Evolutionary conservation across 2,329 filamentous ascomycete species (phyloP).

Genomic region (Colletotrichum scovillei): DNA sequence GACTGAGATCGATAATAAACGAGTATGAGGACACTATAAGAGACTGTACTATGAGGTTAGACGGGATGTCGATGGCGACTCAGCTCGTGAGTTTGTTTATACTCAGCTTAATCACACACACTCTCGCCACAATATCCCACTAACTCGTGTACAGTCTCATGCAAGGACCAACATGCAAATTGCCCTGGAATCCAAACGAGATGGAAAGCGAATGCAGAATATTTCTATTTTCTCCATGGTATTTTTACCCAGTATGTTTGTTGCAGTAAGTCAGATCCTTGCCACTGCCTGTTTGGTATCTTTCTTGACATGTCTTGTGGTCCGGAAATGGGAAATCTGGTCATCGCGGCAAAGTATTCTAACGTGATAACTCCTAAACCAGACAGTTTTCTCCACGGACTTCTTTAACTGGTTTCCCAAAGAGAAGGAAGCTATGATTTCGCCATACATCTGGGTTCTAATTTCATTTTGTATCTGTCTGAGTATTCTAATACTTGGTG

Average conservation of each 20-base stretch:
- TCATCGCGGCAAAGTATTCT: neutral
- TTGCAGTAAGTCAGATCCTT: neutral
- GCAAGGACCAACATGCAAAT: neutral
- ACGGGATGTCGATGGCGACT: neutral
- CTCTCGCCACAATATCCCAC: neutral
- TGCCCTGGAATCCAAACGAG: neutral
- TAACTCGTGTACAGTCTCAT: neutral
- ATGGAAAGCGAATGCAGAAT: neutral
- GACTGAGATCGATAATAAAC: neutral
- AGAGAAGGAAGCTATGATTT: neutral
- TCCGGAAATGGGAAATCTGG: neutral
- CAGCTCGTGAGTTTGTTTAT: neutral
- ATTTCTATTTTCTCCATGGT: neutral
- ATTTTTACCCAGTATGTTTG: neutral
- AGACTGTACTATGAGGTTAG: neutral
- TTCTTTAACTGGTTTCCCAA: neutral
- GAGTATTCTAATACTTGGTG: neutral
- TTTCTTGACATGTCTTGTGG: neutral
- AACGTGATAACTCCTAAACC: neutral
- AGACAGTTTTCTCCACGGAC: neutral
- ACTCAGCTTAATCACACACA: neutral
- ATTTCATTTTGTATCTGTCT: neutral
- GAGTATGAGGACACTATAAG: neutral
- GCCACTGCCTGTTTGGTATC: no score
- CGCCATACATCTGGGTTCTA: neutral